Base-by-base conservation (phyloP, 1,139 yeast species). In the Hansenula lynferdii region DNA sequence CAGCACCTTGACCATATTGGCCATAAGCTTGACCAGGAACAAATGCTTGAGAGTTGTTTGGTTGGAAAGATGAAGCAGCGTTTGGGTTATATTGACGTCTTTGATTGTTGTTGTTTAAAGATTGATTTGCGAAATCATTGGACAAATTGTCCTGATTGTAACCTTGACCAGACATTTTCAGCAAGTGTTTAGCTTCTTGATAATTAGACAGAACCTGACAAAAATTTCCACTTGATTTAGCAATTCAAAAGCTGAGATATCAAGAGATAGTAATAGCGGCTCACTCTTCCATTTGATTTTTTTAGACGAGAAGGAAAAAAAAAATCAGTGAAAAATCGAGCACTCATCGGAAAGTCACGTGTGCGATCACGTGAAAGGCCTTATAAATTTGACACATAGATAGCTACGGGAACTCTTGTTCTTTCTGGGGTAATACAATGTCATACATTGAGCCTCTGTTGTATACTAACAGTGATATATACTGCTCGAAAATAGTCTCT, bases 131-230 rank as follows among this genome's bases (percentile, higher is more conserved):
- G 53, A 80, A 62, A 54, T 75, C 77, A 48, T 75, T 69, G 38
- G 76, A 63, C 66, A 80, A 64, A 43, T 77, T 69, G 50, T 79
- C 79, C 46, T 69, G 69, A 51, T 64, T 69, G 57, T 64, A 63
- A 23, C 47, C n/a, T n/a, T n/a, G n/a, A n/a, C n/a, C 52, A 12
- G 54, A 48, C 54, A 51, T 51, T 17, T 17, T 42, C 28, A 18
- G 27, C 25, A 31, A 28, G 35, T 24, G 33, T 12, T 28, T 18
- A 8, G 29, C 6, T 14, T 25, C 16, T 25, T 17, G 9, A 14
- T 8, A 24, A 24, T 11, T 9, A 24, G n/a, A 11, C n/a, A n/a
- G 27, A 11, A 8, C n/a, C 6, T 6, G 12, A 11, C n/a, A 11
- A 8, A 11, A 9, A n/a, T n/a, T n/a, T n/a, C n/a, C n/a, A n/a